Evolutionary conservation across 495 filamentous ascomycete species (phyloP).

Genomic region (Trichoderma gamsii): DNA sequence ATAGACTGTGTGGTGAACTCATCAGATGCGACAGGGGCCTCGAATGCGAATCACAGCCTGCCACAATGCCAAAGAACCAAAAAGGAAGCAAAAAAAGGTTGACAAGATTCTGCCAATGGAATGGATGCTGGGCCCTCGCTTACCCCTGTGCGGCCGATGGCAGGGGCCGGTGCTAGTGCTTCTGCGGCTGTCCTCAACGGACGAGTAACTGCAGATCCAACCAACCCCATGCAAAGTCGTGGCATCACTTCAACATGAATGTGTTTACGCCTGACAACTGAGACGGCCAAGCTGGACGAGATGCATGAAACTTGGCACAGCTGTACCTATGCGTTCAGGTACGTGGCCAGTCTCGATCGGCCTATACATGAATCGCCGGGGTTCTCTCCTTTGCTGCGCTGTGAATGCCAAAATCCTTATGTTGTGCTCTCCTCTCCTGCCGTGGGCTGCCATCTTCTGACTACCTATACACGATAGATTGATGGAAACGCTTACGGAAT

Average conservation of each 20-base stretch:
- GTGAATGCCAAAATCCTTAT: no score
- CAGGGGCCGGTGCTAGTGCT: background rate
- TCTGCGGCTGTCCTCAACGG: background rate
- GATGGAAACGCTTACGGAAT: background rate
- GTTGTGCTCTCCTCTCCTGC: no score
- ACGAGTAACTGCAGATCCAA: slow-evolving; percentile 1
- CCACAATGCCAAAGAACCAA: slow-evolving; percentile 1
- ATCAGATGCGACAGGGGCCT: background rate
- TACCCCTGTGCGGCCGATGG: background rate
- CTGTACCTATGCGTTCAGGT: background rate
- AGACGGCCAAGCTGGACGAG: background rate
- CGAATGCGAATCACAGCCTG: slow-evolving; percentile 9
- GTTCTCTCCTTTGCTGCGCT: no score
- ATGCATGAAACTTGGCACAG: background rate
- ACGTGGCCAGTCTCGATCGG: background rate
- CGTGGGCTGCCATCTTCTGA: no score
- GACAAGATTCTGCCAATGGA: background rate
- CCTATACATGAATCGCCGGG: background rate
- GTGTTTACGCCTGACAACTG: background rate
- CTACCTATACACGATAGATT: no score
- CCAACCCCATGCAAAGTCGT: slow-evolving; percentile 5
- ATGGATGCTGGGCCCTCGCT: background rate
- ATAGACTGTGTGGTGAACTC: background rate
- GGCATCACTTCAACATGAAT: background rate
- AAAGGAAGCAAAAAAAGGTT: background rate